Evolutionary conservation across 83 land plant genomes (phyloP), one percentile per base, ranked within the genome.

Genomic region (Picea mariana): DNA sequence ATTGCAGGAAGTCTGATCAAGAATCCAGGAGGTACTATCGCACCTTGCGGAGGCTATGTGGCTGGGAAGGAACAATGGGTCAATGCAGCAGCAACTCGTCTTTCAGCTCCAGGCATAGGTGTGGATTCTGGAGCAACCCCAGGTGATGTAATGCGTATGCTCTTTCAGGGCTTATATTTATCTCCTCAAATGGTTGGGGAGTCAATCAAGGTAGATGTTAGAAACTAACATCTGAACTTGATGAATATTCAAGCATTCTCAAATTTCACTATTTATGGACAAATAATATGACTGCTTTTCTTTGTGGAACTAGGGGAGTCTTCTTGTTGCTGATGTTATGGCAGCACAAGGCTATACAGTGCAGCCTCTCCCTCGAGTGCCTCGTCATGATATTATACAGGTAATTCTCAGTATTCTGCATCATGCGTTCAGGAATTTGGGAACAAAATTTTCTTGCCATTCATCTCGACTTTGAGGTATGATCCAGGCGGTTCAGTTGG

Each of bases 1-100:
- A 95, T 97, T 85, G 99, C 99, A 81, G 99, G 99, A 18, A 97
- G 99, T 77, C 84, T 97, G 81, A 97, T 97, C 31, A 97, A 97
- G 87, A 97, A 97, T 71, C 96, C 96, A 26, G 96, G 99, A 63
- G 98, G 99, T 81, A 97, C 96, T 16, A 89, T 95, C 80, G 95
- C 98, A 47, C 99, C 96, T 34, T 90, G 98, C 89, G 95, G 99
- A 80, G 99, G 99, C 58, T 97, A 97, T 88, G 90, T 97, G 55
- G 99, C 96, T 49, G 98, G 99, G 23, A 93, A 81, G 71, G 82
- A 81, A 55, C 84, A 86, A 81, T 92, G 91, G 93, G 99, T 97
- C 20, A 86, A 87, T 81, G 93, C 93, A 72, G 99, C 98, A 55
- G 98, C 93, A 60, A 96, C 99, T 62, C 94, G 95, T 2, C 88